phyloP scores from a whole-genome alignment of 2,329 filamentous ascomycete species.

The Colletotrichum sp. region DNA sequence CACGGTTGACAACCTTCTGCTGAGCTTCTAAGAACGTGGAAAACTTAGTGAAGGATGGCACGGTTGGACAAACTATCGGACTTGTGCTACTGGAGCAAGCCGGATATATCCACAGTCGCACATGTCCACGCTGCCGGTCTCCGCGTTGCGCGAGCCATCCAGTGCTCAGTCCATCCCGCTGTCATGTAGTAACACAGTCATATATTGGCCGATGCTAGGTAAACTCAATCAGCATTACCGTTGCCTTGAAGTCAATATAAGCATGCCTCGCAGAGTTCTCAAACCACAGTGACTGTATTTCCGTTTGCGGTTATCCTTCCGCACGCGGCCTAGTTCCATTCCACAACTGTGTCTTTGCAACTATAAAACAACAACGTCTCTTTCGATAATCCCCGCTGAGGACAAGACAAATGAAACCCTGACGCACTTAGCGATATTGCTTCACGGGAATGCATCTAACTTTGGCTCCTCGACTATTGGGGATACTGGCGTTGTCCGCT shows the following conservation, averaged over 20 bases:
- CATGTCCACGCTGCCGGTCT: background rate
- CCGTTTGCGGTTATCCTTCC: background rate
- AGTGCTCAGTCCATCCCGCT: background rate
- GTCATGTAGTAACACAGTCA: accelerated
- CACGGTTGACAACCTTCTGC: accelerated
- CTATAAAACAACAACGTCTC: background rate
- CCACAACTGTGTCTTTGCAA: background rate
- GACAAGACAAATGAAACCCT: too few species aligned
- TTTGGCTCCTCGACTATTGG: background rate
- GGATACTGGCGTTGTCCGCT: background rate
- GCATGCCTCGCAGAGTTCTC: background rate
- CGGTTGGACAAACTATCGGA: background rate
- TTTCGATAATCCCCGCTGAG: background rate
- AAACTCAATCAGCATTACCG: background rate
- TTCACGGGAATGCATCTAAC: background rate
- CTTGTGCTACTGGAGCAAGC: background rate
- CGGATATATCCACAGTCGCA: background rate
- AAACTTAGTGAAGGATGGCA: background rate
- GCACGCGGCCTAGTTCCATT: background rate
- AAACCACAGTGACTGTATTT: accelerated
- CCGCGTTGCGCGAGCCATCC: background rate
- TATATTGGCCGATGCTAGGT: background rate
- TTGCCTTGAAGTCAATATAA: background rate
- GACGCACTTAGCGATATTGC: too few species aligned
- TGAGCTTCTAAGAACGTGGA: background rate